These are phyloP conservation scores for Lasiosphaeria ovina DNA, from an alignment of 495 filamentous ascomycete species.

Conservation along the genomic window DNA sequence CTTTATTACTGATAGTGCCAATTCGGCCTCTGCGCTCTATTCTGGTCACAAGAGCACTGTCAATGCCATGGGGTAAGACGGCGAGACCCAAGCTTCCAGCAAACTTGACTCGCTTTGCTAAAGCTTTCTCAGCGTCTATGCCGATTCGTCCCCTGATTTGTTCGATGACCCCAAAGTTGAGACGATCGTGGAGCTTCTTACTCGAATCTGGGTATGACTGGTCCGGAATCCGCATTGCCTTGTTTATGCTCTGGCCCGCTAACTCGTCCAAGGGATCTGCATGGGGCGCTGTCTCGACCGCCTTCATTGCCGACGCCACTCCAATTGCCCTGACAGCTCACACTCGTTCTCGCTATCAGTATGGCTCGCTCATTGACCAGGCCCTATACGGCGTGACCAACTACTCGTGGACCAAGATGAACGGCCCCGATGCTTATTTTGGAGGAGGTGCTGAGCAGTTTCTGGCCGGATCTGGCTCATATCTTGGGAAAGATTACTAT, in stretches of 20 bases:
- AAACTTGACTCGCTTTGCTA: neutral
- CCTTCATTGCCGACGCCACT: constrained; percentile 70
- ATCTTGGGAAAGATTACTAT: constrained; percentile 63
- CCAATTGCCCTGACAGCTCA: constrained; percentile 67
- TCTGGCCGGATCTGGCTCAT: constrained; percentile 53
- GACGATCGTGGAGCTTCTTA: constrained; percentile 69
- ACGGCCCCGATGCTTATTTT: constrained; percentile 69
- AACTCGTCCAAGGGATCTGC: constrained; percentile 34
- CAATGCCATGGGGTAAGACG: constrained; percentile 60
- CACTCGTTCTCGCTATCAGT: constrained; percentile 59
- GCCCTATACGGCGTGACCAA: constrained; percentile 56
- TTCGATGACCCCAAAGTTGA: constrained; percentile 78
- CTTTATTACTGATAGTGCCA: constrained; percentile 77
- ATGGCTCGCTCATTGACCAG: constrained; percentile 62
- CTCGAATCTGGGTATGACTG: constrained; percentile 53
- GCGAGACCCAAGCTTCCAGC: neutral
- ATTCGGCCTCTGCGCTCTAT: constrained; percentile 72
- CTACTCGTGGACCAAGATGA: constrained; percentile 66
- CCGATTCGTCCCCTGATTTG: constrained; percentile 59
- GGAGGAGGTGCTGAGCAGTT: constrained; percentile 74
- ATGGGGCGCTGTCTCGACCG: constrained; percentile 60
- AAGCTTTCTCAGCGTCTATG: constrained; percentile 53
- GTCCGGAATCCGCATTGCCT: constrained; percentile 11
- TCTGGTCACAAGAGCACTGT: constrained; percentile 72
- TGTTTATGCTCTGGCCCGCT: constrained; percentile 2